phyloP scores from a whole-genome alignment of 2,329 filamentous ascomycete species.

The Pezicula radicicola region DNA sequence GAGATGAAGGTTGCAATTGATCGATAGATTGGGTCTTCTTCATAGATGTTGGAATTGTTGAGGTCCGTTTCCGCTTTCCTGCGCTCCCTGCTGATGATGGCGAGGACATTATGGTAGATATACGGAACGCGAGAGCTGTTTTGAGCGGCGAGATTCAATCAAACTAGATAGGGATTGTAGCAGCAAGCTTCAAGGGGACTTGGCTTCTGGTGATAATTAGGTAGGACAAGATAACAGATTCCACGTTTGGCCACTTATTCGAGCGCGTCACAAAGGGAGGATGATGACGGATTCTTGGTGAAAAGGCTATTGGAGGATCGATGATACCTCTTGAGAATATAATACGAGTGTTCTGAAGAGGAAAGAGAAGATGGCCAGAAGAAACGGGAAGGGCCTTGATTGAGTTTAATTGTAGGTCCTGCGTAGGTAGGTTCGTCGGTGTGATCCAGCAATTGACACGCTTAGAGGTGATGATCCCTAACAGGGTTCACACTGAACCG shows the following conservation, averaged over 20 bases:
- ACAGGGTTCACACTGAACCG: no score
- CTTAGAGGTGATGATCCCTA: no score
- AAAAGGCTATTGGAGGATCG: no score
- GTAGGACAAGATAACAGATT: constrained; percentile 2
- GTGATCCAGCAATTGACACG: no score
- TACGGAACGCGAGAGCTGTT: background rate
- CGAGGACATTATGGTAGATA: constrained; percentile 26
- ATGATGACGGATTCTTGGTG: background rate
- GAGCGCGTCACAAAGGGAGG: background rate
- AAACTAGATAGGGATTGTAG: background rate
- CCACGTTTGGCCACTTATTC: background rate
- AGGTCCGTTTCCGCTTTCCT: constrained; percentile 78
- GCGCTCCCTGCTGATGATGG: constrained; percentile 28
- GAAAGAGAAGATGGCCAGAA: no score
- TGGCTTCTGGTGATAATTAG: background rate
- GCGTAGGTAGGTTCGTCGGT: no score
- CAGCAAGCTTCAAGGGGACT: background rate
- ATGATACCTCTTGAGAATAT: no score
- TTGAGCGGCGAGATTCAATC: background rate
- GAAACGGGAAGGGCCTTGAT: no score
- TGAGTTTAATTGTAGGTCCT: no score
- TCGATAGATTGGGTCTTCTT: constrained; percentile 52
- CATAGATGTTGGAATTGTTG: constrained; percentile 45
- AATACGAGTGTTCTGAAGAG: no score
- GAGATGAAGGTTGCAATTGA: constrained; percentile 65